A percentile compares a stretch with the other conserved stretches of the same genome.
Evolutionary conservation across 768 basidiomycete genomes (phyloP).

Genomic region (Psilocybe tampanensis): DNA sequence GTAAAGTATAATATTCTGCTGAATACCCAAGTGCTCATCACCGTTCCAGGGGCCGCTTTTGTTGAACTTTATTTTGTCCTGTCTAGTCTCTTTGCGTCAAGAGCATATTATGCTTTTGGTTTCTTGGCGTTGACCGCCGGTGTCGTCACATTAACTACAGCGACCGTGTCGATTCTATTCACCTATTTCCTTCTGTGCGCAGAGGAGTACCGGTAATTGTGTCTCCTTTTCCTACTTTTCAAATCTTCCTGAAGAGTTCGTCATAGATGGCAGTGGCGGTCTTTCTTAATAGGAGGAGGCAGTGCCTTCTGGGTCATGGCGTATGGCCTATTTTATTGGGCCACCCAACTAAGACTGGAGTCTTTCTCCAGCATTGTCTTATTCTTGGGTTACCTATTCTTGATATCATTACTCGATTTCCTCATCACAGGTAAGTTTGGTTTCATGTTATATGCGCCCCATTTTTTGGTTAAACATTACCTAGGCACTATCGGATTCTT

Average conservation of each 20-base stretch:
- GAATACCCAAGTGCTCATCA: not conserved
- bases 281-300: conserved; percentile 91
- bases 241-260: not conserved
- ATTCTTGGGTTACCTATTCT: conserved; percentile 88
- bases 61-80: conserved; percentile 94
- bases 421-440: conserved; percentile 72
- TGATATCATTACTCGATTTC: conserved; percentile 85
- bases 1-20: conserved; percentile 35
- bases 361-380: conserved; percentile 80
- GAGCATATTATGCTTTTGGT: conserved; percentile 95
- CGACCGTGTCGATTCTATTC: conserved; percentile 87
- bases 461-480: conserved; percentile 3
- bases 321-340: conserved; percentile 91
- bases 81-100: conserved; percentile 88
- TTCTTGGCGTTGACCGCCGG: conserved; percentile 87
- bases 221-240: not conserved
- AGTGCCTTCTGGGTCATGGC: conserved; percentile 89
- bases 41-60: conserved; percentile 80
- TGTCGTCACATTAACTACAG: conserved; percentile 84
- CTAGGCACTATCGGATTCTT: conserved; percentile 89
- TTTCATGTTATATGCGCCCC: not conserved
- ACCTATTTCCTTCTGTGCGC: conserved; percentile 92
- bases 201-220: conserved; percentile 84
- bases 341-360: conserved; percentile 81
- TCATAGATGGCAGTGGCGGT: conserved; percentile 92